Percentiles rank a stretch among this genome's conserved stretches.
phyloP scores from a whole-genome alignment of 2,329 filamentous ascomycete species.

The Alternaria gansuensis region DNA sequence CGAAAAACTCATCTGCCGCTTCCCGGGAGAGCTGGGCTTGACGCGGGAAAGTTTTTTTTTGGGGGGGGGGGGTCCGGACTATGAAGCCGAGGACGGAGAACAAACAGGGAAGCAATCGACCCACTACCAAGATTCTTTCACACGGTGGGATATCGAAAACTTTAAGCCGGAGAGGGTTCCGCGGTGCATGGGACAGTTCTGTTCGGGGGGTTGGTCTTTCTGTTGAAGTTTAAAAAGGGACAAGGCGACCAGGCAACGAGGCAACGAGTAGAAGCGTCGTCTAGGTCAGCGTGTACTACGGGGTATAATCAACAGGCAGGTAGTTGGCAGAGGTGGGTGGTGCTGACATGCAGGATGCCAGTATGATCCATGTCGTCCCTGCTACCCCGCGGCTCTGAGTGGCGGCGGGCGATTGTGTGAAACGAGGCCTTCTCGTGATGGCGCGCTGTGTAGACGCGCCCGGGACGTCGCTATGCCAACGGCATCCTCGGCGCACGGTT shows the following conservation, averaged over 20 bases:
- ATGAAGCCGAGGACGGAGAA: neutral
- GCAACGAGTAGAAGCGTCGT: neutral
- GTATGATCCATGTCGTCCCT: slow-evolving; percentile 18
- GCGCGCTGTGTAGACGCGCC: slow-evolving; percentile 20
- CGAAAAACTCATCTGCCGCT: slow-evolving; percentile 6
- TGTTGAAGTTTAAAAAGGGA: neutral
- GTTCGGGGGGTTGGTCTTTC: neutral
- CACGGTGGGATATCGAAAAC: neutral
- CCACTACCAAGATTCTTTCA: slow-evolving; percentile 1
- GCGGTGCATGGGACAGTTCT: neutral
- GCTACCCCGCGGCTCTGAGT: slow-evolving; percentile 22
- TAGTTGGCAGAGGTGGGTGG: slow-evolving; percentile 38
- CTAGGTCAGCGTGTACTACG: slow-evolving; percentile 2
- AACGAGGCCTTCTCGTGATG: slow-evolving; percentile 37
- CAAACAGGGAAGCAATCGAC: slow-evolving; percentile 4
- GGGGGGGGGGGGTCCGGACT: slow-evolving; percentile 3
- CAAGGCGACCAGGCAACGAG: slow-evolving; percentile 1
- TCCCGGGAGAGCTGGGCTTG: neutral
- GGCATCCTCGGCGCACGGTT: slow-evolving; percentile 6
- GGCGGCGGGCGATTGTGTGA: slow-evolving; percentile 36
- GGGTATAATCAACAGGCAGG: neutral
- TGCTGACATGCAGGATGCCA: slow-evolving; percentile 11
- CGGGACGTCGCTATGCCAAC: slow-evolving; percentile 28
- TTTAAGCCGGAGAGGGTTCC: neutral
- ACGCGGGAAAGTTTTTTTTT: neutral